Evolutionary conservation across 2,329 filamentous ascomycete species (phyloP), one percentile per base, ranked within the genome.

Genomic region (Talaromyces piceae): DNA sequence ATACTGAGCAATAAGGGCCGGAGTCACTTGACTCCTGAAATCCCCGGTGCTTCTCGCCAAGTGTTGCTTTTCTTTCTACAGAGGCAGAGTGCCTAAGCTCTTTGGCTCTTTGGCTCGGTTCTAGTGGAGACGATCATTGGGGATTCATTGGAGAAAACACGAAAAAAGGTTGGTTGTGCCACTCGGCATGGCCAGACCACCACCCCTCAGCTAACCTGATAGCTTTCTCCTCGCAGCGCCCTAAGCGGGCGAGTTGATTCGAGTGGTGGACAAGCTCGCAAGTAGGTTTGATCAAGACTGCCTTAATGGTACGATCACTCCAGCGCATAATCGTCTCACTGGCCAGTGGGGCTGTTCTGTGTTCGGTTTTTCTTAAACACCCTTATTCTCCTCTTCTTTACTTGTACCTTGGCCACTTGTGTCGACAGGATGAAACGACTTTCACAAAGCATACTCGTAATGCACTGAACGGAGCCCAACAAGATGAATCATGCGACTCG

Each of bases 401-500:
- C 33, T 37, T 37, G 16, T 20, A 20, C 33, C 16, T 16, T 37
- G 33, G n/a, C 33, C n/a, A n/a, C n/a, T n/a, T n/a, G n/a, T 37
- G n/a, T n/a, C n/a, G 33, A 20, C 20, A 20, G 6, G 20, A 43
- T 23, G 22, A 26, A 13, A 23, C 5, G 5, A 43, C 6, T 22
- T n/a, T 7, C 20, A 43, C 20, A 43, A 43, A 43, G 20, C 18
- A 12, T 16, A 23, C 6, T 22, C 20, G 39, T 12, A 43, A 23
- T 43, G 13, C 23, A 43, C 6, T 43, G 13, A 43, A 43, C 11
- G n/a, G 22, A 47, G 26, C 18, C 16, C 13, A 30, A 26, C 45
- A 39, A 39, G n/a, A 47, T 30, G 45, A 47, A 37, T 47, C 45
- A 47, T 47, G 45, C 45, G 45, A 47, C 45, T 39, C 31, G 22